Base-by-base conservation (phyloP, 345 rosid species). In the Euphorbia pulcherrima region DNA sequence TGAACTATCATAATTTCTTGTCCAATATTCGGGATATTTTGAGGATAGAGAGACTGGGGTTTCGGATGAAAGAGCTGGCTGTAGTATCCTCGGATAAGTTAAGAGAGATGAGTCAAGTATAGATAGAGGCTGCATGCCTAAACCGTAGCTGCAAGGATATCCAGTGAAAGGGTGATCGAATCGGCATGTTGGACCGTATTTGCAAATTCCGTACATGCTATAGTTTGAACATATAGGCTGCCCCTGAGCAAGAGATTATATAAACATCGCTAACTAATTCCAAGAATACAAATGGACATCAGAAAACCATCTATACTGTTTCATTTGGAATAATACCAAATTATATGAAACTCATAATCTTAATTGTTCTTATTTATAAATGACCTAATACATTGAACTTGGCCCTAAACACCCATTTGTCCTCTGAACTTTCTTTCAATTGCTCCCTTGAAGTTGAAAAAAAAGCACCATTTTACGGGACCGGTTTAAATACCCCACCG, bases 131-230 rank as follows among this genome's bases (percentile, higher is more conserved):
- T 79, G 79, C 75, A 79, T n/a, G 80, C 81, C 77, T 74, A 76
- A 57, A 48, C 77, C 52, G 52, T 80, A 82, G 76, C 73, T 64
- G 57, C 58, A 78, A 27, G 89, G 69, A 70, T 83, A 86, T 64
- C 78, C 74, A 69, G 79, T 53, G 75, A 75, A 77, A 27, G 90
- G 83, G 72, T 90, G 96, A 77, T 90, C 96, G 46, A 78, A 88
- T 83, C 77, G 83, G 82, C 96, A 89, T 60, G 69, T 83, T 67
- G 87, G 85, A 23, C 96, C 96, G 40, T 61, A 86, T 78, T 87
- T 86, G 82, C 96, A 89, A 54, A 86, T 60, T 35, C 96, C 96
- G 20, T 83, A 77, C 71, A 75, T 81, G 60, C 57, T 82, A 79
- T 86, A 87, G 82, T 79, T 82, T 18, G 85, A 75, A 82, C 96